Evolutionary conservation across 176 grass and related monocot species (phyloP), one percentile per base, ranked within the genome.

Genomic region (Cenchrus purpureus): DNA sequence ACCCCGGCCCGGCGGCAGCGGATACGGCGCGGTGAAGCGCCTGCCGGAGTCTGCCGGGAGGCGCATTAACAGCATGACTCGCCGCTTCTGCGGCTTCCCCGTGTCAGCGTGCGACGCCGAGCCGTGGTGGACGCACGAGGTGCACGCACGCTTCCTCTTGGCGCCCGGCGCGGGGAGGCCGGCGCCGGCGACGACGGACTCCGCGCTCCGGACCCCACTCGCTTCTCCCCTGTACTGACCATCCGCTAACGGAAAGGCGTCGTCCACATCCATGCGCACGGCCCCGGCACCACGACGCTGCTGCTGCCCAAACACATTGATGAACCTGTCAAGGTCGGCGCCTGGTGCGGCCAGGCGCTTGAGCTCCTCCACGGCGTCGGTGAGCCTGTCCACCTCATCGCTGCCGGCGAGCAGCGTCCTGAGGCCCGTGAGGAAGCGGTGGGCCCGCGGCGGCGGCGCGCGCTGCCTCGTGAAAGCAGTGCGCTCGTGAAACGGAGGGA

Each of bases 341-440:
- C 76, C 67, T 3, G 76, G 84, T 0, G 43, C 68, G 2, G 68
- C 48, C 0, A 80, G 68, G 48, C 7, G 58, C 59, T 86, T 68
- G 49, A 86, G 77, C 34, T 63, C 58, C 2, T 86, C 77, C 68
- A 86, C 85, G 32, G 85, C 85, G 3, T 57, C 58, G 0, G 15
- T 37, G 60, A 87, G 70, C 15, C 85, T 34, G 60, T 87, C 70
- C 12, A 87, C 70, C 85, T 81, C 85, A 2, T 34, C 48, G 85
- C 60, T 74, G 69, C 59, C 37, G 8, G 32, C 58, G 78, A 81
- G 32, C 34, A 87, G 49, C 7, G 37, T 10, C 49, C 3, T 64
- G 34, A 86, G 40, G 0, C 68, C 85, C 0, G 57, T 45, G 6
- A 86, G 76, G 67, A 86, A 80, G 19, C 25, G 14, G 84, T 31